Evolutionary conservation across 2,329 filamentous ascomycete genomes (phyloP), one percentile per base, ranked within the genome.

Genomic region (Tolypocladium ophioglossoides): DNA sequence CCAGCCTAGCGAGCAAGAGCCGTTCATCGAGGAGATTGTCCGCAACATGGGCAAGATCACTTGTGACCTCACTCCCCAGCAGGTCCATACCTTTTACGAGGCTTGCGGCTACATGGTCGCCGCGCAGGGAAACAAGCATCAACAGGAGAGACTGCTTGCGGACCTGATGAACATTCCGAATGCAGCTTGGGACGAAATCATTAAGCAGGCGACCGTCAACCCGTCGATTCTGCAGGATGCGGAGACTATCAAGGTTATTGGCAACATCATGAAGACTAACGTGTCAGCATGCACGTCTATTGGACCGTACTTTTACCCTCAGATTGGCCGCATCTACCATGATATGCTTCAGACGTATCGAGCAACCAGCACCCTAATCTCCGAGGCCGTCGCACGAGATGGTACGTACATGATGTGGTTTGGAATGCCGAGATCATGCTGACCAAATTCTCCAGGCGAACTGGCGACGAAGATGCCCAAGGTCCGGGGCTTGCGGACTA

Each of bases 181-280:
- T 66, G 79, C 84, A 39, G 95, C 94, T 22, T 99, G 94, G 94
- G 91, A 96, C 67, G 83, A 86, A 64, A 96, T 99, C 64, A 99
- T 99, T 67, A 83, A 84, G 62, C 83, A 87, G 66, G 94, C 94
- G 27, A 94, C 89, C 53, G 79, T 86, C 57, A 86, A 96, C 67
- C 90, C 94, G 0, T 80, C 84, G 24, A 91, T 94, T 61, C 78
- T 99, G 14, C 90, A 97, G 69, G 91, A 97, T 65, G 78, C 85
- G 12, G 91, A 99, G 62, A 95, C 91, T 1, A 97, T 99, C 75
- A 99, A 99, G 77, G 86, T 99, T 61, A 91, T 99, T 58, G 94
- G 94, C 61, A 99, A 99, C 73, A 96, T 99, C 68, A 99, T 99
- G 94, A 99, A 99, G 81, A 99, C 94, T 1, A 99, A 99, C 64